Evolutionary conservation across 1,284 basidiomycete species (phyloP), one percentile per base, ranked within the genome.

Genomic region (Marasmius tenuissimus): DNA sequence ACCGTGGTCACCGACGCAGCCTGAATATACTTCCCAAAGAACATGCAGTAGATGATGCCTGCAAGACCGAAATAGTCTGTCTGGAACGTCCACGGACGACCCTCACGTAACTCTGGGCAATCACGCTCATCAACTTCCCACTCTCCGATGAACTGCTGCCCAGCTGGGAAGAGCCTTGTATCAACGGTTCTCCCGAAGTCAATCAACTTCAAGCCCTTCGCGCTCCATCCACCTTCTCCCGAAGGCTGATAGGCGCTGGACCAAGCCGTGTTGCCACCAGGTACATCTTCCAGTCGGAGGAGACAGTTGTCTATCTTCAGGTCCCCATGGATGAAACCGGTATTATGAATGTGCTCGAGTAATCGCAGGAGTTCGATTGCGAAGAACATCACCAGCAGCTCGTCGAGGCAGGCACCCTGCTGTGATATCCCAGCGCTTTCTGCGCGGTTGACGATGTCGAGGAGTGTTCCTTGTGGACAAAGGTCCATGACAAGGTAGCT

Each of bases 301-400:
- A 99, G 84, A 73, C 96, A 98, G 76, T 99, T 99, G 79, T 99
- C 97, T 72, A 98, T 98, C 82, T 99, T 99, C 68, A 99, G 83
- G 77, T 99, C 97, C 48, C 97, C 97, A 70, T 99, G 97, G 67
- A 99, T 92, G 77, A 98, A 91, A 16, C 92, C 91, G 0, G 82
- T 80, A 9, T 73, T 64, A 73, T 99, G 97, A 73, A 98, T 83
- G 22, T 83, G 88, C 71, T 97, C 94, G 54, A 98, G 76, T 11
- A 93, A 78, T 20, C 90, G 89, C 57, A 98, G 77, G 18, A 99
- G 85, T 74, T 99, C 97, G 69, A 96, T 85, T 35, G 91, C 82
- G 83, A 99, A 99, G 84, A 99, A 99, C 72, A 97, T 86, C 57
- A 95, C 95, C 52, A 99, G 82, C 7, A 97, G 84, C 72, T 99